phyloP scores from a whole-genome alignment of 805 yeast genomes.

The Metschnikowia amazonensis region DNA sequence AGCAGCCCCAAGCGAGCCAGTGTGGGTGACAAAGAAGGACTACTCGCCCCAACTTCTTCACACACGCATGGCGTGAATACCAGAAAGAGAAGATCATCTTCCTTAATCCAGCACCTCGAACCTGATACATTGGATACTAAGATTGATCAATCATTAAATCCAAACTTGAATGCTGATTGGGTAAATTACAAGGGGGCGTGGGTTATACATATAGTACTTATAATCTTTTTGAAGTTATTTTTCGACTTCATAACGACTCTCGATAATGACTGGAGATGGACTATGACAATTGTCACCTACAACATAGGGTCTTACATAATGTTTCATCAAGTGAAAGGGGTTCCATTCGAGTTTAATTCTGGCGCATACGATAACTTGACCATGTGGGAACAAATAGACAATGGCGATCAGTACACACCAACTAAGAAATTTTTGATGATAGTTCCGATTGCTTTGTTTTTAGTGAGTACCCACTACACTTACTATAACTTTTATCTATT shows the following conservation, averaged over 20 bases:
- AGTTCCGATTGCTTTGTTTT: conserved; percentile 87
- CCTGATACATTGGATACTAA: conserved; percentile 90
- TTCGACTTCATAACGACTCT: conserved; percentile 80
- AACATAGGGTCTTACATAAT: conserved; percentile 89
- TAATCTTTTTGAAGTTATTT: conserved; percentile 66
- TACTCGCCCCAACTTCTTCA: conserved; percentile 20
- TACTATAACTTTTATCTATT: conserved; percentile 78
- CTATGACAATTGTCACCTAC: conserved; percentile 85
- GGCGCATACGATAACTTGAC: conserved; percentile 96
- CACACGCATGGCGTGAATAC: conserved; percentile 19
- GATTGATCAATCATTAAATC: conserved; percentile 83
- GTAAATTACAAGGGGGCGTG: conserved; percentile 96
- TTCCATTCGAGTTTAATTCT: conserved; percentile 93
- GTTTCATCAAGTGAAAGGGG: conserved; percentile 96
- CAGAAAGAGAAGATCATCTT: conserved; percentile 71
- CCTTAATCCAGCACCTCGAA: conserved; percentile 84
- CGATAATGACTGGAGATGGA: conserved; percentile 85
- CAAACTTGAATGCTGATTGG: conserved; percentile 94
- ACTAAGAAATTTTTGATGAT: conserved; percentile 87
- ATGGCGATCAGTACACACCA: conserved; percentile 97
- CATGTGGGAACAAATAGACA: conserved; percentile 97
- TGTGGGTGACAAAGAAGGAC: conserved; percentile 17
- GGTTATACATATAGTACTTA: conserved; percentile 85
- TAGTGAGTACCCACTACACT: conserved; percentile 86
- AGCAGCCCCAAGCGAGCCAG: conserved; percentile 17